Evolutionary conservation across 1,139 yeast species (phyloP).

Genomic region (Lodderomyces orthopsilosis): DNA sequence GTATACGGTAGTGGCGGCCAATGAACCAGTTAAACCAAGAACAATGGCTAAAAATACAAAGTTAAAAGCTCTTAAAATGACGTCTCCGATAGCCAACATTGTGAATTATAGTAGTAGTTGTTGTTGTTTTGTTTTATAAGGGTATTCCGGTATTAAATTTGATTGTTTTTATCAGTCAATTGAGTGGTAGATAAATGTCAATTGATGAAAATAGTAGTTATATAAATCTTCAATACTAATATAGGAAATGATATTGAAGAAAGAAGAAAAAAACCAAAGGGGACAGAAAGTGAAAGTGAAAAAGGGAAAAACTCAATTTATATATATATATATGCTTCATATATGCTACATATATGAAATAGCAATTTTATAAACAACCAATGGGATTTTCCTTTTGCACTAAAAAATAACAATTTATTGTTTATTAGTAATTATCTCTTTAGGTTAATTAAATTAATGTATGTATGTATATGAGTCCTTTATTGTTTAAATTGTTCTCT

Average conservation of each 20-base stretch:
- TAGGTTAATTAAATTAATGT: too few relatives aligned
- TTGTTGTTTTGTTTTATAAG: not conserved
- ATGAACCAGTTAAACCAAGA: constrained; percentile 82
- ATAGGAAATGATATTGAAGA: constrained; percentile 1
- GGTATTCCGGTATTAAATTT: not conserved
- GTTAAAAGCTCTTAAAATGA: constrained; percentile 69
- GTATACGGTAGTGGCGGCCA: constrained; percentile 63
- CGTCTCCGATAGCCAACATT: constrained; percentile 70
- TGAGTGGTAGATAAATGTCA: not conserved
- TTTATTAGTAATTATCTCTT: too few relatives aligned
- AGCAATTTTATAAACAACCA: not conserved
- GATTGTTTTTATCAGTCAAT: not conserved
- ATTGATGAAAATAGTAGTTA: not conserved
- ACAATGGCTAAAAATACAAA: constrained; percentile 72
- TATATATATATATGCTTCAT: not conserved
- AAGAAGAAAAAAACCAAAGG: not conserved
- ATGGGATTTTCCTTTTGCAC: not conserved
- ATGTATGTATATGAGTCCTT: not conserved
- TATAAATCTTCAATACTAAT: not conserved
- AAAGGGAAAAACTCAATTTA: not conserved
- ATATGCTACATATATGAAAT: not conserved
- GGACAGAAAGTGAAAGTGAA: constrained; percentile 1
- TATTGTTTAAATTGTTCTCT: not conserved
- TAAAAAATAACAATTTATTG: too few relatives aligned
- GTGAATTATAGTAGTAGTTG: constrained; percentile 9